These are phyloP conservation scores for Ilex paraguariensis DNA, from an alignment of 305 asterid species.

Conservation along the genomic window DNA sequence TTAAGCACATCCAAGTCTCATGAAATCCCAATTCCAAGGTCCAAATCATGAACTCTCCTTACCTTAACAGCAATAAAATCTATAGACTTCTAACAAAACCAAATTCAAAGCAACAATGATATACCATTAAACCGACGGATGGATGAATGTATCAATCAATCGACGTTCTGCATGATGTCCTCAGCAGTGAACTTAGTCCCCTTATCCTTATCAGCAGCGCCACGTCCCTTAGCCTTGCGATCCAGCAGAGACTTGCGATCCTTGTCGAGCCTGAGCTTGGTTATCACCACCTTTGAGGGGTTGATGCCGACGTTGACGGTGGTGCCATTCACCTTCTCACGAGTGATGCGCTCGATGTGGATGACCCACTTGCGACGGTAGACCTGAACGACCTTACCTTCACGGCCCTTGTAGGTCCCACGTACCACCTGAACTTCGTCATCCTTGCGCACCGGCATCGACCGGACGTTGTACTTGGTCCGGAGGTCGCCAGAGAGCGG, in stretches of 20 bases:
- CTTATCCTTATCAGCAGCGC: conserved; percentile 25
- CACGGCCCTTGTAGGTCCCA: conserved; percentile 30
- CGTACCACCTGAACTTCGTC: conserved; percentile 30
- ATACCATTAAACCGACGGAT: too few relatives aligned
- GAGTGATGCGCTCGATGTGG: conserved; percentile 27
- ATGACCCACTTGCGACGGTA: conserved; percentile 24
- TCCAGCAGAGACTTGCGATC: conserved; percentile 18
- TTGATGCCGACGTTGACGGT: conserved; percentile 34
- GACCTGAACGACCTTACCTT: conserved; percentile 23
- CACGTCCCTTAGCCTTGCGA: conserved; percentile 22
- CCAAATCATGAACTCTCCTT: too few relatives aligned
- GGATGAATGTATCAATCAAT: not conserved
- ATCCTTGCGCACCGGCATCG: conserved; percentile 17
- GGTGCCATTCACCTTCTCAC: conserved; percentile 28
- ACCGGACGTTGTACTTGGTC: conserved; percentile 11
- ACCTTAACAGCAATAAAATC: too few relatives aligned
- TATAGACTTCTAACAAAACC: too few relatives aligned
- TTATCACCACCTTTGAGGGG: conserved; percentile 24
- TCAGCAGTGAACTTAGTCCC: conserved; percentile 21
- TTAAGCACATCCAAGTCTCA: too few relatives aligned
- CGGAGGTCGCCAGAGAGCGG: conserved; percentile 11
- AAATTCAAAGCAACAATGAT: too few relatives aligned
- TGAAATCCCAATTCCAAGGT: too few relatives aligned
- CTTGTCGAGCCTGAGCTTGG: conserved; percentile 23
- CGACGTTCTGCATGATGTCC: conserved; percentile 19